Conservation (phyloP, 2,329 filamentous ascomycete genomes). For the Xylariaceae sp. region DNA sequence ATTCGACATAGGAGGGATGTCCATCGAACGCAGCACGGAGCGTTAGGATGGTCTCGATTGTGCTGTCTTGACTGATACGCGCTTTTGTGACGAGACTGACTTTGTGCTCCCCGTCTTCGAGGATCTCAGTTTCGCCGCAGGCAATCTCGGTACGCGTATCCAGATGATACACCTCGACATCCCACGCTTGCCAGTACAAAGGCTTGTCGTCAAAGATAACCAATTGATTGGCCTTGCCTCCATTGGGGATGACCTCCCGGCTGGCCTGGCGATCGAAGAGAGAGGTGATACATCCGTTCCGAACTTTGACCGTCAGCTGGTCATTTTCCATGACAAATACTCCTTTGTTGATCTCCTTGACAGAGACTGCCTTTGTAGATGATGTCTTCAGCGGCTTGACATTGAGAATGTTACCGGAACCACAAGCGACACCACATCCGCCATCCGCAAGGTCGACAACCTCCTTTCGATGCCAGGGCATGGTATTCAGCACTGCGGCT, state of each 20-base stretch:
- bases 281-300: constrained; percentile 75
- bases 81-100: constrained; percentile 82
- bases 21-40: constrained; percentile 66
- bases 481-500: constrained; percentile 71
- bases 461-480: constrained; percentile 79
- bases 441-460: constrained; percentile 60
- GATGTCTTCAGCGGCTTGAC: constrained; percentile 44
- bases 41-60: constrained; percentile 80
- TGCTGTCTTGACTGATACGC: constrained; percentile 81
- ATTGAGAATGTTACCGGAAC: constrained; percentile 49
- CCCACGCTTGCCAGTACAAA: constrained; percentile 96
- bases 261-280: constrained; percentile 70
- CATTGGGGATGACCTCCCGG: constrained; percentile 72
- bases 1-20: constrained; percentile 67
- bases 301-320: constrained; percentile 68
- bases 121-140: constrained; percentile 64
- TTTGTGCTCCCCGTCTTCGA: constrained; percentile 67
- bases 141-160: constrained; percentile 76
- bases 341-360: constrained; percentile 50
- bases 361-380: constrained; percentile 45
- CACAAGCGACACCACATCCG: constrained; percentile 53
- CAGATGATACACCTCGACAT: constrained; percentile 94
- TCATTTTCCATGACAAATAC: constrained; percentile 78
- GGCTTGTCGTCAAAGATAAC: constrained; percentile 97
- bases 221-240: constrained; percentile 79